These are phyloP conservation scores for Dactylonectria estremocensis DNA, from an alignment of 2,329 filamentous ascomycete species.

Conservation along the genomic window DNA sequence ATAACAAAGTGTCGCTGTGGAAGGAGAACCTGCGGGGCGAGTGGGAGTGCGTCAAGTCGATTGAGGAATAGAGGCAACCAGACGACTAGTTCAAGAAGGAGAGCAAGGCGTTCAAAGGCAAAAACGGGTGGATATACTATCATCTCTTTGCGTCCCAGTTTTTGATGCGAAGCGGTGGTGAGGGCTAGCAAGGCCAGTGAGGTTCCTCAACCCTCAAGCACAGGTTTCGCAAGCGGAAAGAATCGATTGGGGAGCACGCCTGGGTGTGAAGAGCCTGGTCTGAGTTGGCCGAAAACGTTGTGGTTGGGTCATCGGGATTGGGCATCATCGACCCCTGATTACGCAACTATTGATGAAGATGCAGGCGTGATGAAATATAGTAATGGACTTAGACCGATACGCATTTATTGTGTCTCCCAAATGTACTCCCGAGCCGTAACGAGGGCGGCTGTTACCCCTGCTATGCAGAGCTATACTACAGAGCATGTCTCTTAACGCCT, in stretches of 20 bases:
- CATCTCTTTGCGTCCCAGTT: slow-evolving; percentile 35
- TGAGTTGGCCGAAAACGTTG: slow-evolving; percentile 3
- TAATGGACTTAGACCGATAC: slow-evolving; percentile 27
- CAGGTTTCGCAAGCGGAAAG: slow-evolving; percentile 7
- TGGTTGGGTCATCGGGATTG: background rate
- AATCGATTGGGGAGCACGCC: slow-evolving; percentile 6
- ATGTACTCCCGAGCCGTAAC: background rate
- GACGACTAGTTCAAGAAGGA: slow-evolving; percentile 57
- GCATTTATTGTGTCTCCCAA: slow-evolving; percentile 13
- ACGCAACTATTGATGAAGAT: slow-evolving; percentile 14
- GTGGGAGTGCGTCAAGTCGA: slow-evolving; percentile 97
- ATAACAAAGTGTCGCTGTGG: slow-evolving; percentile 98
- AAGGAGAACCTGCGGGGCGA: slow-evolving; percentile 98
- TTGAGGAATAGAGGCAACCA: slow-evolving; percentile 79
- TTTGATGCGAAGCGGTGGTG: slow-evolving; percentile 32
- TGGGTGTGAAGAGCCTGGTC: slow-evolving; percentile 7
- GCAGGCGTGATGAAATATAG: slow-evolving; percentile 19
- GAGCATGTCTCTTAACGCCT: slow-evolving; percentile 12
- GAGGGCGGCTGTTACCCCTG: slow-evolving; percentile 3
- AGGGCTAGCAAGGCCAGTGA: slow-evolving; percentile 5
- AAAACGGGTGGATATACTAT: slow-evolving; percentile 47
- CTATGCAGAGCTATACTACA: slow-evolving; percentile 8
- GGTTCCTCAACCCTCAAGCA: background rate
- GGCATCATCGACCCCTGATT: background rate
- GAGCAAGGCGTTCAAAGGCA: slow-evolving; percentile 56